Conservation (phyloP, 164 flowering plant species). For the Nymphaea thermarum region DNA sequence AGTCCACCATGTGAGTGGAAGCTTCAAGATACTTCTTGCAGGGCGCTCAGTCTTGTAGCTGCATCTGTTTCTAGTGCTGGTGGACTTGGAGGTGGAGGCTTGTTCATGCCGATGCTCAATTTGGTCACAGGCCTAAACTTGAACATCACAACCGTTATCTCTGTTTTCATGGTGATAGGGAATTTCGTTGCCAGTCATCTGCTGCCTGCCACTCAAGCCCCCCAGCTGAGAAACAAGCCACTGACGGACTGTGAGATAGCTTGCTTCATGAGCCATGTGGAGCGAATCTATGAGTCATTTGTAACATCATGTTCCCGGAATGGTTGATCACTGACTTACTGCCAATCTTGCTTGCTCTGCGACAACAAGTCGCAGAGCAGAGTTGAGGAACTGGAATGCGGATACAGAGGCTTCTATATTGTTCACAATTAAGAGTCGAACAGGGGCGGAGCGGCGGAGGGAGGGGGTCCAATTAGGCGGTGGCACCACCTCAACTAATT, state of each 20-base stretch:
- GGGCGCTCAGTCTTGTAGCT: constrained; percentile 32
- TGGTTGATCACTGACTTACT: constrained; percentile 56
- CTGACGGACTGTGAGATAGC: constrained; percentile 56
- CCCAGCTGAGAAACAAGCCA: constrained; percentile 14
- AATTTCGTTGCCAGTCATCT: constrained; percentile 46
- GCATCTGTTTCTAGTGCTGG: constrained; percentile 67
- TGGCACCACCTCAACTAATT: no score
- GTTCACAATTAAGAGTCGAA: no score
- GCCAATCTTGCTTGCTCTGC: constrained; percentile 49
- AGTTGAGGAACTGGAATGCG: constrained; percentile 30
- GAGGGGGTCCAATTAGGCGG: no score
- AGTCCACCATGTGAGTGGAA: no score
- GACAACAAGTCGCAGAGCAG: constrained; percentile 36
- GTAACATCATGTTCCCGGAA: constrained; percentile 42
- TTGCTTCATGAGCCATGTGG: constrained; percentile 59
- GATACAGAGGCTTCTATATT: constrained; percentile 26
- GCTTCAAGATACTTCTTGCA: background rate
- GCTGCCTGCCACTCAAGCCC: constrained; percentile 16
- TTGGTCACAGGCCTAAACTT: constrained; percentile 54
- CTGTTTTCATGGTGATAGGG: constrained; percentile 73
- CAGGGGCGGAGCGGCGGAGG: no score
- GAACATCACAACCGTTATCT: constrained; percentile 44
- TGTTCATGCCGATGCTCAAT: constrained; percentile 47
- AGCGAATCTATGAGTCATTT: constrained; percentile 59
- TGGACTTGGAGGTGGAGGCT: constrained; percentile 72